Evolutionary conservation across 352 stramenopile species (phyloP).

Genomic region (Blastocystis hominis): DNA sequence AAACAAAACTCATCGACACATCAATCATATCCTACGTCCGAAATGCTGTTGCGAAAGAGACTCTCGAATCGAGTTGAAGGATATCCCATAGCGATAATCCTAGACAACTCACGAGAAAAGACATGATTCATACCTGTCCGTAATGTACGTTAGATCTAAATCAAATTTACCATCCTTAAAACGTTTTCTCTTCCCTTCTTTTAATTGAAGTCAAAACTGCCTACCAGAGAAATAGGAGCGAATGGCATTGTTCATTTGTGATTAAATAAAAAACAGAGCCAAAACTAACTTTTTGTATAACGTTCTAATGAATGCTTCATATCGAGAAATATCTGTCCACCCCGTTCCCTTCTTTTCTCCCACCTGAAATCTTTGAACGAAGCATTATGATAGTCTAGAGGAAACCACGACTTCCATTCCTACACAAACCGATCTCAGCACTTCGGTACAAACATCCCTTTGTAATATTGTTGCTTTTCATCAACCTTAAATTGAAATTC

Average conservation of each 20-base stretch:
- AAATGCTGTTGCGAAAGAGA: slow-evolving; percentile 22
- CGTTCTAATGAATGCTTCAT: not conserved
- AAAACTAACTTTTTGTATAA: not conserved
- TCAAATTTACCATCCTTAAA: slow-evolving; percentile 38
- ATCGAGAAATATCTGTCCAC: not conserved
- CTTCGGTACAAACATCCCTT: slow-evolving; percentile 29
- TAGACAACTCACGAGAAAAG: not conserved
- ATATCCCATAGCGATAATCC: slow-evolving; percentile 56
- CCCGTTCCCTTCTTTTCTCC: not conserved
- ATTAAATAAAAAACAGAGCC: not conserved
- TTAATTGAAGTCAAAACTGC: not conserved
- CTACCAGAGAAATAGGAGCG: slow-evolving; percentile 30
- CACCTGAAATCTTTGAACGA: not conserved
- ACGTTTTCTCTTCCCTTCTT: slow-evolving; percentile 41
- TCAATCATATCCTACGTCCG: not conserved
- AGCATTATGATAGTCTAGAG: not conserved
- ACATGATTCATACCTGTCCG: slow-evolving; percentile 14
- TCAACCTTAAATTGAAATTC: not conserved
- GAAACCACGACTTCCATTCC: not conserved
- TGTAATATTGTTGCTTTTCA: not conserved
- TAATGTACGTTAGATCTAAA: slow-evolving; percentile 54
- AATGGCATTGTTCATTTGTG: slow-evolving; percentile 10
- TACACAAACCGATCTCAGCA: not conserved
- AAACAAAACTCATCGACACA: not conserved
- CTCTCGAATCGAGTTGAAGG: slow-evolving; percentile 46